Conservation (phyloP, 116 monocot species). For the Iris pallida region DNA sequence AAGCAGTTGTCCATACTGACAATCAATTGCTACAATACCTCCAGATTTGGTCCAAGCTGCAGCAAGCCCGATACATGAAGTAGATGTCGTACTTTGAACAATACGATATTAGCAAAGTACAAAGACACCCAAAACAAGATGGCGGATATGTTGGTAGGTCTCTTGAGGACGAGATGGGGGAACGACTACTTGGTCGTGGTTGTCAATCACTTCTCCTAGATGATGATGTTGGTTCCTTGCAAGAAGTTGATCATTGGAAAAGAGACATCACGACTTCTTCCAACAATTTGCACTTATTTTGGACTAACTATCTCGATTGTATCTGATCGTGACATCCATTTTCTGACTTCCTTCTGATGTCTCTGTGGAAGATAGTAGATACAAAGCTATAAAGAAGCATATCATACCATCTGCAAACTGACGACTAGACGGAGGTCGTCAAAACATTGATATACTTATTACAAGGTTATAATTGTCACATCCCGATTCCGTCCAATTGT, state of each 20-base stretch:
- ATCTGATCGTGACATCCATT: slow-evolving; percentile 2
- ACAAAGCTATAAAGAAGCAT: neutral
- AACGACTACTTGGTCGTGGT: slow-evolving; percentile 24
- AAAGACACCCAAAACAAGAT: no score
- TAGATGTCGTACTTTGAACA: no score
- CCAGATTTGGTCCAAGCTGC: no score
- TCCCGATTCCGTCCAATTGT: no score
- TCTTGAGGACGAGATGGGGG: neutral
- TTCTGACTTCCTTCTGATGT: slow-evolving; percentile 1
- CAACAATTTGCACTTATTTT: neutral
- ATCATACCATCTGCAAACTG: neutral
- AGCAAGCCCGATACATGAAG: no score
- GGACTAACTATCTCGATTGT: neutral
- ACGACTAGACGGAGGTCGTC: neutral
- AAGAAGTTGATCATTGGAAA: slow-evolving; percentile 11
- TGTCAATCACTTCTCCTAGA: slow-evolving; percentile 21
- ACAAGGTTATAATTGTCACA: no score
- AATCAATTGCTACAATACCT: no score
- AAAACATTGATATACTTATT: no score
- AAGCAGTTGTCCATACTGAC: no score
- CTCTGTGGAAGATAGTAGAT: neutral
- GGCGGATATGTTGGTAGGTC: neutral
- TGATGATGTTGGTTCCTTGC: slow-evolving; percentile 17
- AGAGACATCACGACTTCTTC: slow-evolving; percentile 2
- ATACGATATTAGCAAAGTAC: no score